Evolutionary conservation across 768 basidiomycete species (phyloP).

Genomic region (Mycena galopus): DNA sequence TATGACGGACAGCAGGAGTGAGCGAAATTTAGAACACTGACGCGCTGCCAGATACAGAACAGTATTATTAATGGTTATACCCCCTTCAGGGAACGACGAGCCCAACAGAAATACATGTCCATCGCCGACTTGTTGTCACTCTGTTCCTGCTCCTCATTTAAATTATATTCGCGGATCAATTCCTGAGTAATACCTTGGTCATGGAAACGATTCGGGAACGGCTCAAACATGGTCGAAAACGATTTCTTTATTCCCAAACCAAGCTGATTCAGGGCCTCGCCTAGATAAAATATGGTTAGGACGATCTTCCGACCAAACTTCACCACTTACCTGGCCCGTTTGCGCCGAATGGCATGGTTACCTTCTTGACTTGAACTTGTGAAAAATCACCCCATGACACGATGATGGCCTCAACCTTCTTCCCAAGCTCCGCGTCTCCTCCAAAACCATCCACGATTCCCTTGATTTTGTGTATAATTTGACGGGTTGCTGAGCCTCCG

Average conservation of each 20-base stretch:
- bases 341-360: neutral
- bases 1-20: too few species aligned
- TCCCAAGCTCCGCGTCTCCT: neutral
- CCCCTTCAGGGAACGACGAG: neutral
- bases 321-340: neutral
- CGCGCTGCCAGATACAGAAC: too few species aligned
- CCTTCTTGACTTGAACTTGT: neutral
- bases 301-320: too few species aligned
- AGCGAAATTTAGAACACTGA: too few species aligned
- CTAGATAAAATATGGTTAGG: neutral
- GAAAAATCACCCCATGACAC: neutral
- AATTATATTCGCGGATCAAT: neutral
- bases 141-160: neutral
- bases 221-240: too few species aligned
- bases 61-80: too few species aligned
- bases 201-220: neutral
- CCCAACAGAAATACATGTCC: constrained; percentile 9
- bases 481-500: neutral
- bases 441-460: neutral
- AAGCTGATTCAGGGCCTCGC: neutral
- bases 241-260: neutral
- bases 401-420: constrained; percentile 1
- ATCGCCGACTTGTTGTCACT: neutral
- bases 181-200: neutral
- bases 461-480: neutral